phyloP scores from a whole-genome alignment of 2,329 filamentous ascomycete species.

The Fusarium sp. region DNA sequence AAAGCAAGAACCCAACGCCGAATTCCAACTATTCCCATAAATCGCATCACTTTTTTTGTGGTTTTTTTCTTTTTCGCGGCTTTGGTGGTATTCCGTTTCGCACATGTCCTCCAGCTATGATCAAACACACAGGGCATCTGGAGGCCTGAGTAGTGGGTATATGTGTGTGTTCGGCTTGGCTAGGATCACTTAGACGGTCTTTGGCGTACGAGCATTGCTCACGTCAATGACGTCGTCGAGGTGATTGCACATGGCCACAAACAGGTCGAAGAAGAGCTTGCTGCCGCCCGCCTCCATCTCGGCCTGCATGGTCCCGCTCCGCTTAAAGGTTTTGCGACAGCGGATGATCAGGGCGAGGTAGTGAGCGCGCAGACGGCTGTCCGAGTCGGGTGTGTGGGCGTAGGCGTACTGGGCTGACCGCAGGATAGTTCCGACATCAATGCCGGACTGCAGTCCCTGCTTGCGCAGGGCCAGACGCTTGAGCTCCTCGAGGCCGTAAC shows the following conservation, averaged over 20 bases:
- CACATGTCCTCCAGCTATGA: conserved; percentile 46
- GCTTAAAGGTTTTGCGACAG: conserved; percentile 97
- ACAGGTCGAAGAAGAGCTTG: conserved; percentile 98
- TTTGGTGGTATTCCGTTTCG: conserved; percentile 41
- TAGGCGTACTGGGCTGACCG: conserved; percentile 96
- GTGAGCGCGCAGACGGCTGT: conserved; percentile 93
- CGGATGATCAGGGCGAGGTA: conserved; percentile 98
- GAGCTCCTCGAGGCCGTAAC: conserved; percentile 92
- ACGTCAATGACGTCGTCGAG: conserved; percentile 95
- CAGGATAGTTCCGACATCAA: conserved; percentile 92
- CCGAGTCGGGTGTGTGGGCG: conserved; percentile 92
- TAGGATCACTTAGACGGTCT: conserved; percentile 65
- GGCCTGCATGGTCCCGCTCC: conserved; percentile 98
- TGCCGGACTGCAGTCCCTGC: conserved; percentile 92
- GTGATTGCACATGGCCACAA: conserved; percentile 98
- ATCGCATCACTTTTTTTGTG: conserved; percentile 45
- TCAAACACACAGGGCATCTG: conserved; percentile 43
- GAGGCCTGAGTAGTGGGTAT: conserved; percentile 42
- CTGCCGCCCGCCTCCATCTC: conserved; percentile 94
- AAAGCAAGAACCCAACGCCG: conserved; percentile 55
- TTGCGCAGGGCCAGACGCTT: conserved; percentile 93
- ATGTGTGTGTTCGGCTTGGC: conserved; percentile 30
- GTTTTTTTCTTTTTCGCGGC: conserved; percentile 43
- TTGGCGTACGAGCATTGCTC: conserved; percentile 76
- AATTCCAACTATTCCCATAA: conserved; percentile 43